Percentiles rank a stretch among this genome's conserved stretches.
phyloP scores from a whole-genome alignment of 1,284 basidiomycete species.

The Porogramme epimiltina region DNA sequence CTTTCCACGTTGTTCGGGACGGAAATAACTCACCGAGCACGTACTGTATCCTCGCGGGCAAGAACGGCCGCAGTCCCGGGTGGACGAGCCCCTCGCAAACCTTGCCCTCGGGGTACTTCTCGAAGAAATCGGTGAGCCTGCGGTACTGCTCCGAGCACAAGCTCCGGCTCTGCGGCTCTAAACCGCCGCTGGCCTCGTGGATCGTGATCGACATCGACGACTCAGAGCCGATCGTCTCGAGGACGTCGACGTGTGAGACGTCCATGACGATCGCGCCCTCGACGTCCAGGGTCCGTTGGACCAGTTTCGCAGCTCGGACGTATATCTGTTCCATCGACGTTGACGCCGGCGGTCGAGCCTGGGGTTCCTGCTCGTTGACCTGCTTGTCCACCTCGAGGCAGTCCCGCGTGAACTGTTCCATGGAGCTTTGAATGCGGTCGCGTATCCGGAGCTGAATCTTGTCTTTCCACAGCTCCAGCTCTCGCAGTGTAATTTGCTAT shows the following conservation, averaged over 20 bases:
- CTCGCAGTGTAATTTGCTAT: slow-evolving; percentile 88
- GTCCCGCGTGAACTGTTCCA: slow-evolving; percentile 95
- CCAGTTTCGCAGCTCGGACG: slow-evolving; percentile 83
- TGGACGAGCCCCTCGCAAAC: slow-evolving; percentile 86
- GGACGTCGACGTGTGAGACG: slow-evolving; percentile 87
- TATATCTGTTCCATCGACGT: slow-evolving; percentile 86
- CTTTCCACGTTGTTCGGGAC: no score
- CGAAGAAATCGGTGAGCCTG: slow-evolving; percentile 75
- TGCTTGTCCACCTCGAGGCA: slow-evolving; percentile 89
- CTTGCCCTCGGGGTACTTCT: slow-evolving; percentile 79
- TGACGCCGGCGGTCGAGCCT: slow-evolving; percentile 23
- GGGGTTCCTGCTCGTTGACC: slow-evolving; percentile 33
- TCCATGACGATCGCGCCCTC: slow-evolving; percentile 93
- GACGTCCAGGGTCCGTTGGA: slow-evolving; percentile 87
- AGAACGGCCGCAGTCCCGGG: slow-evolving; percentile 72
- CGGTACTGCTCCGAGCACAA: slow-evolving; percentile 73
- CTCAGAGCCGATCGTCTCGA: slow-evolving; percentile 73
- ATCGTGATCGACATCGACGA: slow-evolving; percentile 65
- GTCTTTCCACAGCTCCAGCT: slow-evolving; percentile 94
- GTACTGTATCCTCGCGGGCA: slow-evolving; percentile 82
- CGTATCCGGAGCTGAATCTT: slow-evolving; percentile 93
- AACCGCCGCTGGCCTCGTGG: slow-evolving; percentile 48
- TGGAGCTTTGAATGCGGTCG: slow-evolving; percentile 85
- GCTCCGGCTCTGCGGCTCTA: slow-evolving; percentile 41
- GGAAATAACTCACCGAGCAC: slow-evolving; percentile 73